Evolutionary conservation across 805 yeast genomes (phyloP), one percentile per base, ranked within the genome.

Genomic region (Cyberlindnera mrakii): DNA sequence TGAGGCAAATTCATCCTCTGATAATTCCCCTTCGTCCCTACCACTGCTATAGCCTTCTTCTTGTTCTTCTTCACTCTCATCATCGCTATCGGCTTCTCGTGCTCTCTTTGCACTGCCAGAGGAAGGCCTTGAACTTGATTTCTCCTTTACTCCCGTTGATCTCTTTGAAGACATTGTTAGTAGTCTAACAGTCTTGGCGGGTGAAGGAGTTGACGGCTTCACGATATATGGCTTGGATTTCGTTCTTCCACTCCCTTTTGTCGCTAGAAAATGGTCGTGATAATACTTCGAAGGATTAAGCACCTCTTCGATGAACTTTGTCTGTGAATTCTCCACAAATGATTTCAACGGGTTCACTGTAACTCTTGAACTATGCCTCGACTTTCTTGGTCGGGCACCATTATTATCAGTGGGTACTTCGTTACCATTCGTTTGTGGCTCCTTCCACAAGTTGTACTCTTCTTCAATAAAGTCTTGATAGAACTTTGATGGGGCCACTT

Each of bases 401-500:
- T 16, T 10, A 23, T 42, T 10, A 23, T 42, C 18, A 15, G 41
- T 37, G 17, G 38, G 29, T n/a, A 35, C 29, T 9, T 30, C 30
- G 27, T 43, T 49, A 29, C 37, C 45, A 30, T 35, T 17, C 13
- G 29, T 8, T 18, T 40, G 31, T 11, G 31, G 13, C 17, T 45
- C 64, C 31, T 41, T 65, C 76, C 41, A 58, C 11, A 58, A 30
- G 18, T 55, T 50, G 37, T 48, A 44, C 20, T 50, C 51, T 34
- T 53, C 57, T 36, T 54, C 58, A 23, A 40, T 62, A 42, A 63
- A 72, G 42, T 50, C 58, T 44, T 49, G 55, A 42, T 55, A 65
- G 48, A 55, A 48, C 30, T 59, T 63, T 3, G 70, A 65, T 15
- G 65, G 67, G 9, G 64, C 54, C 1, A 68, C 66, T 14, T 59